Evolutionary conservation across 768 basidiomycete genomes (phyloP).

Genomic region (Hericium coralloides): DNA sequence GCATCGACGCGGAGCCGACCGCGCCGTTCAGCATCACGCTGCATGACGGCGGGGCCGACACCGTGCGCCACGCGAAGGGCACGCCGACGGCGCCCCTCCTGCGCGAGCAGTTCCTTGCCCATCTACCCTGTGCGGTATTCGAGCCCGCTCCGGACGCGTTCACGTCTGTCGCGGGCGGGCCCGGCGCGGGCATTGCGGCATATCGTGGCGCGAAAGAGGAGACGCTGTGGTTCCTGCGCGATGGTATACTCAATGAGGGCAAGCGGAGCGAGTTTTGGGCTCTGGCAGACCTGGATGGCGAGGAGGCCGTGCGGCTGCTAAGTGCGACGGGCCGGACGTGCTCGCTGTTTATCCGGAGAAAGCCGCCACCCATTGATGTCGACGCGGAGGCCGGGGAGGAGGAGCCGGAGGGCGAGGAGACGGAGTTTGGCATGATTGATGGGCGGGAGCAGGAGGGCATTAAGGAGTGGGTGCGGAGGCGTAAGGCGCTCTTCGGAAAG

Average conservation of each 20-base stretch:
- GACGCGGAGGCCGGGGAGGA: constrained; percentile 20
- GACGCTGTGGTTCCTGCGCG: constrained; percentile 60
- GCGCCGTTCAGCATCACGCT: no score
- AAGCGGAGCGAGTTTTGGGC: constrained; percentile 77
- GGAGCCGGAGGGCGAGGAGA: constrained; percentile 42
- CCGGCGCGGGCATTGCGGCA: constrained; percentile 47
- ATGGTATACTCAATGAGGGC: constrained; percentile 66
- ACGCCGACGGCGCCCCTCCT: constrained; percentile 40
- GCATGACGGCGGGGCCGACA: neutral
- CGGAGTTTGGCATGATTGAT: constrained; percentile 66
- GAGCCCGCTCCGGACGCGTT: constrained; percentile 28
- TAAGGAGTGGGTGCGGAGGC: constrained; percentile 51
- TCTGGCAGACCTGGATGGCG: constrained; percentile 45
- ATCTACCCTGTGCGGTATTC: constrained; percentile 23
- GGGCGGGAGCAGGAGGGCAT: constrained; percentile 59
- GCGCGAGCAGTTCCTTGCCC: constrained; percentile 41
- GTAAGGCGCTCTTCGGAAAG: constrained; percentile 48
- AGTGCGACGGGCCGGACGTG: constrained; percentile 63
- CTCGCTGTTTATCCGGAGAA: constrained; percentile 41
- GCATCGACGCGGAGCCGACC: no score
- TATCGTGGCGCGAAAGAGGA: constrained; percentile 66
- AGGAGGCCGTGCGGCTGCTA: constrained; percentile 42
- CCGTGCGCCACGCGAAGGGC: constrained; percentile 35
- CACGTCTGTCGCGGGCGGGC: neutral
- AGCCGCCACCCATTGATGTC: constrained; percentile 21